phyloP scores from a whole-genome alignment of 208 protist species.

The Angomonas ambiguus region DNA sequence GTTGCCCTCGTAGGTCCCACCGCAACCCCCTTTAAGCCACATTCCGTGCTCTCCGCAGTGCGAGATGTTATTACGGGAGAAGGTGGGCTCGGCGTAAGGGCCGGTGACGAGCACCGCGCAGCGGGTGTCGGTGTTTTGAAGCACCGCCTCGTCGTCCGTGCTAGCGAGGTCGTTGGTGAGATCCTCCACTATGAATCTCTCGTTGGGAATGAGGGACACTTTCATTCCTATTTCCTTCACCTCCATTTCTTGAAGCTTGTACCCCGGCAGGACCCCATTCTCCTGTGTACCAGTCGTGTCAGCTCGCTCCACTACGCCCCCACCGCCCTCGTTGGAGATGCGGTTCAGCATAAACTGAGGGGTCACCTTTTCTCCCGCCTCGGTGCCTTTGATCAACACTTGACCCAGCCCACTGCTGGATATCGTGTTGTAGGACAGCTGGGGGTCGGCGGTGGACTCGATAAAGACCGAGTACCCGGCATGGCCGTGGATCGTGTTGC shows the following conservation, averaged over 20 bases:
- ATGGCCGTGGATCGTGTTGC: conserved; percentile 36
- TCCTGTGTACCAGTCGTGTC: not conserved
- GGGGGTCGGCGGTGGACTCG: conserved; percentile 20
- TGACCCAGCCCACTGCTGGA: conserved; percentile 21
- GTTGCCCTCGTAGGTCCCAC: conserved; percentile 34
- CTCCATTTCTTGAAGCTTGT: conserved; percentile 29
- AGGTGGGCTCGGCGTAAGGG: conserved; percentile 15
- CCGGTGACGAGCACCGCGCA: conserved; percentile 23
- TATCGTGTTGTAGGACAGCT: conserved; percentile 38
- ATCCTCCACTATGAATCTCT: not conserved
- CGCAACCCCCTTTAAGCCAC: conserved; percentile 13
- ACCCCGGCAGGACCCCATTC: conserved; percentile 17
- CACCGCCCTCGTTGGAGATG: conserved; percentile 20
- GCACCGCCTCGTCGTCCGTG: not conserved
- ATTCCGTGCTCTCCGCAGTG: conserved; percentile 29
- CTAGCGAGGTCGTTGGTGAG: conserved; percentile 8
- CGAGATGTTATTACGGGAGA: conserved; percentile 34
- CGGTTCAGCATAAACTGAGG: conserved; percentile 32
- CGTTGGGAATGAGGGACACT: conserved; percentile 17
- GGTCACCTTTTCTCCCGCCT: conserved; percentile 10
- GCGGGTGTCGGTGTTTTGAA: conserved; percentile 8
- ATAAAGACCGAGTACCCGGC: conserved; percentile 28
- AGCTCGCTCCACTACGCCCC: not conserved
- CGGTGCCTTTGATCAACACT: conserved; percentile 17
- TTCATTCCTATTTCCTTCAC: conserved; percentile 27